Evolutionary conservation across 768 basidiomycete species (phyloP).

Genomic region (Rhodotorula kratochvilovae): DNA sequence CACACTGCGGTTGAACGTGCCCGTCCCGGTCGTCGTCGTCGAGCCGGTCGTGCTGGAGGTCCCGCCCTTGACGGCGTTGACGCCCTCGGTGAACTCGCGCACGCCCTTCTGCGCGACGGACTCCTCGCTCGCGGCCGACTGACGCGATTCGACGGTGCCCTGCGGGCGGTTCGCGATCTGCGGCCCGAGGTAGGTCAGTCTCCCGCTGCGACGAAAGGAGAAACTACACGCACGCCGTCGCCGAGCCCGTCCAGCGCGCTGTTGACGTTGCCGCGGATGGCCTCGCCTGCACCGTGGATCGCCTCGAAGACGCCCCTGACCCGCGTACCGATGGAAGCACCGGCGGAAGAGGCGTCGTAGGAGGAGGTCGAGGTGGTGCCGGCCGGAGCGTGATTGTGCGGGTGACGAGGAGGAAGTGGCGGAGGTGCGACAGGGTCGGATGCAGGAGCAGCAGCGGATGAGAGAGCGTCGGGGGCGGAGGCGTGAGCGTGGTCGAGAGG

Average conservation of each 20-base stretch:
- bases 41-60: too few relatives aligned
- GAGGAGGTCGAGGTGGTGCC: not conserved
- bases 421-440: not conserved
- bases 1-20: not conserved
- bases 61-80: not conserved
- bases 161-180: slow-evolving; percentile 9
- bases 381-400: too few relatives aligned
- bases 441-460: not conserved
- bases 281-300: slow-evolving; percentile 2
- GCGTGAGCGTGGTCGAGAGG: not conserved
- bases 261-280: slow-evolving; percentile 1
- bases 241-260: not conserved
- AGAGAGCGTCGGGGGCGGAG: not conserved
- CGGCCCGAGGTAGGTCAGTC: not conserved
- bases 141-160: slow-evolving; percentile 1
- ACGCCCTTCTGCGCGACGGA: not conserved
- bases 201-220: too few relatives aligned
- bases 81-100: not conserved
- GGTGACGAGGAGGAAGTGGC: not conserved
- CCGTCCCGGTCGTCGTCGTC: not conserved
- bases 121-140: not conserved
- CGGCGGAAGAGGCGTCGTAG: not conserved
- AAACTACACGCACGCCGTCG: not conserved
- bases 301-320: not conserved
- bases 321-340: not conserved